A percentile compares a stretch with the other conserved stretches of the same genome.
phyloP scores from a whole-genome alignment of 2,329 filamentous ascomycete species.

The Microcyclosporella mali region DNA sequence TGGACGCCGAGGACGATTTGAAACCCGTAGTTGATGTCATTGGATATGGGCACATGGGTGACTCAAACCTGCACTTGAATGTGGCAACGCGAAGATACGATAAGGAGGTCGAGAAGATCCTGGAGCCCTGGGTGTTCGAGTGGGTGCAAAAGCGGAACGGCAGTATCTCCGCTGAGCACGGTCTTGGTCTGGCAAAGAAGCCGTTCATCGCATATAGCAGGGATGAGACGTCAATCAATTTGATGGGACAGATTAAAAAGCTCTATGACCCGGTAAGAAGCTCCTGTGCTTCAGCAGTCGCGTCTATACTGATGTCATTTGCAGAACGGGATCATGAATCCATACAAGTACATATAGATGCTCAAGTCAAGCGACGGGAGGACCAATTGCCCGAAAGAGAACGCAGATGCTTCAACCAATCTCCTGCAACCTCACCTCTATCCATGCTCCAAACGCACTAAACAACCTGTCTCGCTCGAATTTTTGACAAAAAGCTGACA shows the following conservation, averaged over 20 bases:
- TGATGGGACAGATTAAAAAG: conserved; percentile 95
- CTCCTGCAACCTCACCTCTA: not conserved
- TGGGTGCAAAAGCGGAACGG: conserved; percentile 86
- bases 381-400: no score
- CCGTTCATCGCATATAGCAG: conserved; percentile 90
- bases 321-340: conserved; percentile 97
- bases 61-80: conserved; percentile 92
- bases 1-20: conserved; percentile 64
- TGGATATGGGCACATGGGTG: conserved; percentile 97
- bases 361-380: no score
- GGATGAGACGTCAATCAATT: conserved; percentile 72
- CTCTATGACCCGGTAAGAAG: conserved; percentile 82
- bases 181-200: conserved; percentile 90
- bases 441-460: conserved; percentile 2
- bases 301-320: conserved; percentile 16
- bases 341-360: conserved; percentile 80
- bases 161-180: conserved; percentile 95
- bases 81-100: conserved; percentile 77
- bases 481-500: conserved; percentile 3
- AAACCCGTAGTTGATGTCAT: conserved; percentile 83
- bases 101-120: conserved; percentile 73
- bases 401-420: not conserved
- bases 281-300: not conserved
- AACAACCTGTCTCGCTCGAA: conserved; percentile 5
- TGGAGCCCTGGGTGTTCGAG: conserved; percentile 96